Base-by-base conservation (phyloP, 2,329 filamentous ascomycete genomes). In the Phialophora expanda region DNA sequence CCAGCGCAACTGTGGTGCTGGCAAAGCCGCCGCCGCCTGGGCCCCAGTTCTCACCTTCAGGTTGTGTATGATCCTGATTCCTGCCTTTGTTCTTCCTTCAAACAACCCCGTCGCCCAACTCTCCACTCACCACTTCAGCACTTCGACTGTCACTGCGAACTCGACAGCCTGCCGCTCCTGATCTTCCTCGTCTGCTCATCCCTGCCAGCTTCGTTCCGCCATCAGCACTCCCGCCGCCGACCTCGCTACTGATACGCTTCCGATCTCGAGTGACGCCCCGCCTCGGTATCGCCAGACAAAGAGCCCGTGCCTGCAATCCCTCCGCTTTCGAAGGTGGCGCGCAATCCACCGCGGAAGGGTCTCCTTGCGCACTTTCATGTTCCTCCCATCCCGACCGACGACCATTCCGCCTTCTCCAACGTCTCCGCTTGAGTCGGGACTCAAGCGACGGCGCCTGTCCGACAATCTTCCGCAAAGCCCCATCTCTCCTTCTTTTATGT, bases 401-500 rank as follows among this genome's bases (percentile, higher is more conserved):
- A 72, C 74, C 70, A 77, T 75, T 67, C 78, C 78, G 73, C 76
- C 76, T 68, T 81, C 79, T 65, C 79, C 79, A 66, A 76, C 78
- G 22, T 81, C 79, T 71, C 77, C 79, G 64, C 74, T 78, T 64
- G 73, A 75, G 65, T 77, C 74, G 60, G 75, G 74, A 71, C 68
- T 77, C 56, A 81, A 81, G 74, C 66, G 66, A 58, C 67, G 67
- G 59, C 69, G 66, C 59, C 61, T 62, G 54, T 66, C 67, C 54
- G 67, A 69, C 44, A 65, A 64, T 60, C 66, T 65, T 41, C 66
- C 64, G 24, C 65, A 68, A 56, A 68, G 70, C 38, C 70, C 68
- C 71, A 75, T 60, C 69, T 78, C 76, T 73, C 81, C 79, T 67
- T 78, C 78, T 76, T 82, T 80, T 76, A 83, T 83, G 81, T 82